Conservation (phyloP, 495 filamentous ascomycete species). For the Echria macrotheca region DNA sequence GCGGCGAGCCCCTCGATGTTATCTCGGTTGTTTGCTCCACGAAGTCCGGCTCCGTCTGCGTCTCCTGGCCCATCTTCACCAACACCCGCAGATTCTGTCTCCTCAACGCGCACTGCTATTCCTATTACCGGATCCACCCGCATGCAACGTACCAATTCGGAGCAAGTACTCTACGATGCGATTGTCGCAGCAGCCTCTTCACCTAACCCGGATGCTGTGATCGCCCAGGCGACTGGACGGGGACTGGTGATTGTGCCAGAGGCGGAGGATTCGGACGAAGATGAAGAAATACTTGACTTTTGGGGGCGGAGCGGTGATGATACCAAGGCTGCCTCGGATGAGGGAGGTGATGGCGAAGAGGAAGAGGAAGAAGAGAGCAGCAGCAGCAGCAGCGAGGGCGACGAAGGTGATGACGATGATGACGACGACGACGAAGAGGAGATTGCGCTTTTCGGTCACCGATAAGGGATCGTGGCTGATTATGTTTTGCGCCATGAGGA, state of each 20-base stretch:
- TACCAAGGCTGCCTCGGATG: neutral
- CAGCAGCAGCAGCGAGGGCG: constrained; percentile 38
- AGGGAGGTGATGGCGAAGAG: constrained; percentile 2
- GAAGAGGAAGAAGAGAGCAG: constrained; percentile 30
- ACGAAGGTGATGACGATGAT: constrained; percentile 20
- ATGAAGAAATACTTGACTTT: constrained; percentile 58
- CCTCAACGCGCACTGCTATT: neutral
- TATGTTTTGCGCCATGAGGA: no score
- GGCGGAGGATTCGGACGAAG: constrained; percentile 25
- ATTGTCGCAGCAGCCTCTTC: no score
- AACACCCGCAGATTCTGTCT: neutral
- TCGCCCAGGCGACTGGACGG: no score
- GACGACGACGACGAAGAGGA: constrained; percentile 55
- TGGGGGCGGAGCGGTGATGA: constrained; percentile 46
- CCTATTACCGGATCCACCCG: no score
- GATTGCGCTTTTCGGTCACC: constrained; percentile 69
- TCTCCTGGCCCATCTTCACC: neutral
- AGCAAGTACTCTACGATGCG: no score
- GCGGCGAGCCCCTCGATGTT: constrained; percentile 3
- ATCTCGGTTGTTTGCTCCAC: neutral
- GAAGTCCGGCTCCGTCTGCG: neutral
- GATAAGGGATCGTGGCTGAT: constrained; percentile 24
- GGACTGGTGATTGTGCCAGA: no score
- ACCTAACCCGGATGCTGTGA: no score
- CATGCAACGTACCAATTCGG: no score